A percentile compares a stretch with the other conserved stretches of the same genome.
These are phyloP conservation scores for Protomyces inundatus DNA, from an alignment of 1,139 yeast species.

Conservation along the genomic window DNA sequence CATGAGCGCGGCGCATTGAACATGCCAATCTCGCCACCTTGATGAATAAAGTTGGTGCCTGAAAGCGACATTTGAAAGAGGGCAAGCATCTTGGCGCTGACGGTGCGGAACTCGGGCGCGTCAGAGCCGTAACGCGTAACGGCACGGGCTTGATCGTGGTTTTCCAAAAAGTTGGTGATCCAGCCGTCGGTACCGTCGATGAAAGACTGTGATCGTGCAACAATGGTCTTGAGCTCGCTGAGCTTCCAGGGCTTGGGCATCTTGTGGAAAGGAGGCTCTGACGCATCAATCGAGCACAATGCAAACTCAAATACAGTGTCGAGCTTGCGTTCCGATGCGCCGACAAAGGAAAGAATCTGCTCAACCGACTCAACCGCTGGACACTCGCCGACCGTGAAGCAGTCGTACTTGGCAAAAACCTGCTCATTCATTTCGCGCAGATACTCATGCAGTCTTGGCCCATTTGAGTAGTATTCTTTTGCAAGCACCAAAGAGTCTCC, in stretches of 20 bases:
- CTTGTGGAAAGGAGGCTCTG: constrained; percentile 11
- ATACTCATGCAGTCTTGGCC: constrained; percentile 55
- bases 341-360: constrained; percentile 45
- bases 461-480: constrained; percentile 41
- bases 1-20: constrained; percentile 47
- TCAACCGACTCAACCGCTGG: constrained; percentile 43
- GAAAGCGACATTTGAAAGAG: constrained; percentile 48
- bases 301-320: constrained; percentile 52
- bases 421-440: constrained; percentile 50
- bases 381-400: constrained; percentile 56
- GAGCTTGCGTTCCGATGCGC: constrained; percentile 50
- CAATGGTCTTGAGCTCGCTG: constrained; percentile 46
- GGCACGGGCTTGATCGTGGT: constrained; percentile 55
- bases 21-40: constrained; percentile 58
- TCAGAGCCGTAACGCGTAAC: constrained; percentile 51
- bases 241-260: constrained; percentile 42
- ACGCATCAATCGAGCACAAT: constrained; percentile 40
- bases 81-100: constrained; percentile 49
- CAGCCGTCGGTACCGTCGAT: constrained; percentile 53
- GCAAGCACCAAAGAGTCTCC: constrained; percentile 42
- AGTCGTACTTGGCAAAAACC: constrained; percentile 49
- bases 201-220: constrained; percentile 41
- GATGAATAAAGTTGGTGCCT: constrained; percentile 54
- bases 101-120: constrained; percentile 39
- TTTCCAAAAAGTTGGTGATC: constrained; percentile 54